These are phyloP conservation scores for Ascochyta lentis DNA, from an alignment of 2,329 filamentous ascomycete species.

Conservation along the genomic window DNA sequence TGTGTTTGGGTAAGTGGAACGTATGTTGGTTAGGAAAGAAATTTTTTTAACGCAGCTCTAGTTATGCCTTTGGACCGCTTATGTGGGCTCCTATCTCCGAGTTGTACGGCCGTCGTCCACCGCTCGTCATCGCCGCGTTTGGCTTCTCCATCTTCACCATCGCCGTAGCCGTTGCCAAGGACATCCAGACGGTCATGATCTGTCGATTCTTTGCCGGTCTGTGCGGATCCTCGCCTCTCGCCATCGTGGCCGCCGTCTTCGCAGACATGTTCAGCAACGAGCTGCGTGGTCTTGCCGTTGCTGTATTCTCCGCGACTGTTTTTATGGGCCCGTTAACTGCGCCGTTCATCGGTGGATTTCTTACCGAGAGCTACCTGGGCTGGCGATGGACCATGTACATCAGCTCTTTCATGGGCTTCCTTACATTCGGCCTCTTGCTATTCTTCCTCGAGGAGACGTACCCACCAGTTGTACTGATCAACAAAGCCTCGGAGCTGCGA, in stretches of 20 bases:
- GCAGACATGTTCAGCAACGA: conserved; percentile 63
- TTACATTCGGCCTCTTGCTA: conserved; percentile 55
- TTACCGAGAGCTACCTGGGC: conserved; percentile 55
- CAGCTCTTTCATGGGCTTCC: conserved; percentile 63
- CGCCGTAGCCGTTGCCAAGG: conserved; percentile 58
- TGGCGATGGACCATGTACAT: conserved; percentile 65
- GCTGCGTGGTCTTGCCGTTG: conserved; percentile 51
- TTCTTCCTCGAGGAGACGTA: conserved; percentile 66
- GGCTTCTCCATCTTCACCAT: conserved; percentile 61
- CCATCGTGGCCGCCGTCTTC: conserved; percentile 61
- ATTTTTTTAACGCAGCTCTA: too few relatives aligned
- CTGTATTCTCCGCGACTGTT: conserved; percentile 58
- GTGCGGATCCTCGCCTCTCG: conserved; percentile 61
- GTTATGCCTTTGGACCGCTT: conserved; percentile 49
- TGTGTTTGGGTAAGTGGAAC: conserved; percentile 31
- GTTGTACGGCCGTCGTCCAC: conserved; percentile 58
- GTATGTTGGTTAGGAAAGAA: too few relatives aligned
- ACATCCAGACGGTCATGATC: conserved; percentile 61
- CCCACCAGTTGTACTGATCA: conserved; percentile 63
- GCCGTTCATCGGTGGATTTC: conserved; percentile 63
- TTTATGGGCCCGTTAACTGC: conserved; percentile 60
- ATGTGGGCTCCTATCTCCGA: conserved; percentile 61
- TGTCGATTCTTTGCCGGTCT: conserved; percentile 62
- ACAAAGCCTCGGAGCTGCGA: conserved; percentile 62
- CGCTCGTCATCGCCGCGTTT: conserved; percentile 56